Conservation (phyloP, 805 yeast species). For the Saturnispora besseyi region DNA sequence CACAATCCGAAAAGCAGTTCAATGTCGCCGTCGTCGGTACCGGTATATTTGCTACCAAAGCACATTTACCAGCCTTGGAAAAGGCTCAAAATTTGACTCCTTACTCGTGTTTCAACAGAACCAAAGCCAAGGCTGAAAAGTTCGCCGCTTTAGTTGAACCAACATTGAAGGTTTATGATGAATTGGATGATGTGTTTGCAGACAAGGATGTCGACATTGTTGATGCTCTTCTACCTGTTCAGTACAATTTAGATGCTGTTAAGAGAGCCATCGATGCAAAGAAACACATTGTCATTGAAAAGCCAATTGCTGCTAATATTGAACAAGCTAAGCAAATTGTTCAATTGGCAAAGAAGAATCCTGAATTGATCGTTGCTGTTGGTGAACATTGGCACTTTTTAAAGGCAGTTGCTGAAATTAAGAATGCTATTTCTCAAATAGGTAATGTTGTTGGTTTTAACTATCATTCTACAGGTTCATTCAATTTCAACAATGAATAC, state of each 20-base stretch:
- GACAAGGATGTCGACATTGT: constrained; percentile 66
- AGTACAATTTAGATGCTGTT: constrained; percentile 61
- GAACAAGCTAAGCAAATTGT: constrained; percentile 78
- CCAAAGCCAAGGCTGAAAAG: constrained; percentile 69
- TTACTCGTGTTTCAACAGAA: constrained; percentile 72
- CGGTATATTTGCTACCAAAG: constrained; percentile 80
- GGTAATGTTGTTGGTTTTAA: constrained; percentile 67
- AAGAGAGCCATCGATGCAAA: constrained; percentile 60
- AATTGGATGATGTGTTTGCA: constrained; percentile 53
- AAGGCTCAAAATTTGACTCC: constrained; percentile 46
- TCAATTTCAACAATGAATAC: constrained; percentile 51
- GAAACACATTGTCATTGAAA: constrained; percentile 78
- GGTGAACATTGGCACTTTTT: constrained; percentile 84
- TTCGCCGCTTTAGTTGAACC: constrained; percentile 54
- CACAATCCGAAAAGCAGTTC: constrained; percentile 14
- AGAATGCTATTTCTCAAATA: constrained; percentile 54
- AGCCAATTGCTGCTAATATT: constrained; percentile 85
- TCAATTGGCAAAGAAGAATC: constrained; percentile 47
- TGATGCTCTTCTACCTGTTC: constrained; percentile 87
- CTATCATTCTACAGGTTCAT: constrained; percentile 67
- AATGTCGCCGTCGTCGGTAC: constrained; percentile 70
- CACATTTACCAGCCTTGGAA: constrained; percentile 69
- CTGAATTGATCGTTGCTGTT: constrained; percentile 56
- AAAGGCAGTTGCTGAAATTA: constrained; percentile 46
- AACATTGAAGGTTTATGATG: constrained; percentile 45